Conservation (phyloP, 2,329 filamentous ascomycete species). For the Aspergillus vadensis region DNA sequence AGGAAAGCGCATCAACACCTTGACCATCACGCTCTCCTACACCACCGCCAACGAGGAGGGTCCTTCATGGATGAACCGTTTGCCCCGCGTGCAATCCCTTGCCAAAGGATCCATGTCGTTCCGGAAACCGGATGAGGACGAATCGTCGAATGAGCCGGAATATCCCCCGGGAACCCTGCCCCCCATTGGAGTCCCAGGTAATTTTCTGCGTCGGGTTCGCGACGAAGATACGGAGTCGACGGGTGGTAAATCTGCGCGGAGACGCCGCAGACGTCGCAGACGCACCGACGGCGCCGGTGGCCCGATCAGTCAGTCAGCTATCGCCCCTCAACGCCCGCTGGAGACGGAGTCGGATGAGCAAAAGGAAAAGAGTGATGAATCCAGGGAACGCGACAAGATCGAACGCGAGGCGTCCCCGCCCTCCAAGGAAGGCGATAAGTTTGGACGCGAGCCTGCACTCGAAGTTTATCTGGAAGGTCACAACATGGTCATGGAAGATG, state of each 20-base stretch:
- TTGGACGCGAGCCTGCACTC: conserved; percentile 46
- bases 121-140: conserved; percentile 69
- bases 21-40: conserved; percentile 94
- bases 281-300: conserved; percentile 78
- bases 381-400: conserved; percentile 31
- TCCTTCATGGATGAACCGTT: conserved; percentile 89
- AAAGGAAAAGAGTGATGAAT: conserved; percentile 29
- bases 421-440: conserved; percentile 33
- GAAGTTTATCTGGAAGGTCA: conserved; percentile 81
- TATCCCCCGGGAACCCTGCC: conserved; percentile 71
- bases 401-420: conserved; percentile 45
- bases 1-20: conserved; percentile 95
- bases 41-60: conserved; percentile 86
- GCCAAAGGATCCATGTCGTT: conserved; percentile 77
- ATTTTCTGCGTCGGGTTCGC: conserved; percentile 77
- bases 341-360: conserved; percentile 36
- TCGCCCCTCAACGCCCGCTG: conserved; percentile 62
- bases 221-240: conserved; percentile 68
- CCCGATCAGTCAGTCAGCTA: conserved; percentile 86
- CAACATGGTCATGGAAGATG: conserved; percentile 78
- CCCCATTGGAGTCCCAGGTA: conserved; percentile 69
- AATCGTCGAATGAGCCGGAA: conserved; percentile 56
- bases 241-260: conserved; percentile 59
- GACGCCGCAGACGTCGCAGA: conserved; percentile 60
- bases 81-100: conserved; percentile 80